phyloP scores from a whole-genome alignment of 306 rosid genomes.

The Adenanthera pavonina region DNA sequence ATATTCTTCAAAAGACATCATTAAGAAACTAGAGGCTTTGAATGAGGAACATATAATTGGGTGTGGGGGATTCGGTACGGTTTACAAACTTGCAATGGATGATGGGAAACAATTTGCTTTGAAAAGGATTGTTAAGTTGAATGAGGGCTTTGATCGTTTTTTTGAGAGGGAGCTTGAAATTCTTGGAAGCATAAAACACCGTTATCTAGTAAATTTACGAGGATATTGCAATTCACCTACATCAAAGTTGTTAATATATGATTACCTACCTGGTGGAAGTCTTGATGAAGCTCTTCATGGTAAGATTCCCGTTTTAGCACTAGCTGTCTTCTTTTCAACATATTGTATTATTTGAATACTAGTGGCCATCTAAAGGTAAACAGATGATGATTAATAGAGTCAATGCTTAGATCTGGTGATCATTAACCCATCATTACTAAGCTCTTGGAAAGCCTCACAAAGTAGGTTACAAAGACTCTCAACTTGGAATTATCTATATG shows the following conservation, averaged over 20 bases:
- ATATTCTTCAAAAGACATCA: conserved; percentile 94
- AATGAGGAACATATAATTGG: conserved; percentile 94
- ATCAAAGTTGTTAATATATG: conserved; percentile 92
- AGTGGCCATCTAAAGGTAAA: conserved; percentile 23
- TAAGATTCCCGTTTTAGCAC: conserved; percentile 44
- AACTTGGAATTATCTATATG: not conserved
- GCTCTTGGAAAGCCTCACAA: conserved; percentile 5
- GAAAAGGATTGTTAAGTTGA: conserved; percentile 86
- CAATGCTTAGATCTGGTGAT: conserved; percentile 22
- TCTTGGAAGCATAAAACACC: conserved; percentile 97
- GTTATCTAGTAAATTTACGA: conserved; percentile 93
- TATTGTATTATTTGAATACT: conserved; percentile 20
- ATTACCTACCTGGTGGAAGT: conserved; percentile 93
- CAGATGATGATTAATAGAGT: conserved; percentile 18
- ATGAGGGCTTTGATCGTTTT: conserved; percentile 95
- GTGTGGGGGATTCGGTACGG: conserved; percentile 91
- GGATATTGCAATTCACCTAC: conserved; percentile 99
- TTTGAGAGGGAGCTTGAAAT: conserved; percentile 98
- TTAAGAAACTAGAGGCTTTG: conserved; percentile 92
- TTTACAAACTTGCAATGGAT: conserved; percentile 98
- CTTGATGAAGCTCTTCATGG: conserved; percentile 98
- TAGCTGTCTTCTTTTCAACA: conserved; percentile 34
- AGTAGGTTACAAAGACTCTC: not conserved
- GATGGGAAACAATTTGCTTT: conserved; percentile 94
- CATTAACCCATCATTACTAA: conserved; percentile 21